These are phyloP conservation scores for Carex littledalei DNA, from an alignment of 176 grass and related monocot species.

Conservation along the genomic window DNA sequence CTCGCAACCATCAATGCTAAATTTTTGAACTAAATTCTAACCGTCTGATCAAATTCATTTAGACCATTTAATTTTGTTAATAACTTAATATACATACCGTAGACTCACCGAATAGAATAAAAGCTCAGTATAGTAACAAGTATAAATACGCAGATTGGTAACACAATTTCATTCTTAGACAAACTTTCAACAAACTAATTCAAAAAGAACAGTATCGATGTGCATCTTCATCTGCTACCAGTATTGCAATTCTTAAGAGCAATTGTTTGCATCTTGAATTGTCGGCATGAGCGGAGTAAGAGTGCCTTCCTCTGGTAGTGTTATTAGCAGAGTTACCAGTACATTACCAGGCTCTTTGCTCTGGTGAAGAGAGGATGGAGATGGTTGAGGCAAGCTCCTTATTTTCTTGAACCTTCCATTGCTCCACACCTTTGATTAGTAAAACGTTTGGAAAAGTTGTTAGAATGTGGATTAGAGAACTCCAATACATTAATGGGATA, in stretches of 20 bases:
- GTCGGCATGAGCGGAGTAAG: background rate
- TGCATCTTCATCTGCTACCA: background rate
- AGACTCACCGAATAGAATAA: background rate
- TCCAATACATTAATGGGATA: background rate
- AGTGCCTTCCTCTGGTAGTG: background rate
- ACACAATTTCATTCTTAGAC: background rate
- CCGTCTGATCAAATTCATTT: background rate
- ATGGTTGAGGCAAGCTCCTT: constrained; percentile 13
- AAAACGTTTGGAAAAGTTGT: background rate
- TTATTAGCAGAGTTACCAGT: constrained; percentile 22
- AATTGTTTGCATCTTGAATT: background rate
- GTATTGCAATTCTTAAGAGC: background rate
- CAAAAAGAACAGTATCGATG: background rate
- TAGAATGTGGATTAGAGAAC: background rate
- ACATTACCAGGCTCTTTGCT: background rate
- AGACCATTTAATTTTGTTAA: background rate
- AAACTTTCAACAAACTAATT: background rate
- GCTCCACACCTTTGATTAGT: constrained; percentile 27
- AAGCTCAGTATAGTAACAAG: background rate
- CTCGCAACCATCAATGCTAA: no score
- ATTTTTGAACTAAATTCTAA: background rate
- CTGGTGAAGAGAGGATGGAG: background rate
- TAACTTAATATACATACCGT: background rate
- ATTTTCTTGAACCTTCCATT: constrained; percentile 35
- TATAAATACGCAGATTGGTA: background rate